phyloP scores from a whole-genome alignment of 2,329 filamentous ascomycete genomes.

The Trichophyton schoenleinii region DNA sequence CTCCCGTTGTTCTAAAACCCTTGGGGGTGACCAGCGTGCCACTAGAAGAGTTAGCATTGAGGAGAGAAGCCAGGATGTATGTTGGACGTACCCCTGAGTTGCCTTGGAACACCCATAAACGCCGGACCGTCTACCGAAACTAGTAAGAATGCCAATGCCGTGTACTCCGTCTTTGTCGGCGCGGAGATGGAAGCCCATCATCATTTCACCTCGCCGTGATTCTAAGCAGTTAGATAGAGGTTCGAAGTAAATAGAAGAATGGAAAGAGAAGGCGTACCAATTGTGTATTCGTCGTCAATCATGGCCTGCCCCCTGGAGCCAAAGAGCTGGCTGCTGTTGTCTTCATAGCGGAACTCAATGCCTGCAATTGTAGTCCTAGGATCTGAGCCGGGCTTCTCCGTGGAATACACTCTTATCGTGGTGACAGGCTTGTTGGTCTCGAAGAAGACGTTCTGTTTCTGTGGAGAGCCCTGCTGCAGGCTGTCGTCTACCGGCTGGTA shows the following conservation, averaged over 20 bases:
- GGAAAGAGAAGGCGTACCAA: slow-evolving; percentile 47
- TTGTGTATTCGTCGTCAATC: slow-evolving; percentile 60
- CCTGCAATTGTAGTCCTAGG: slow-evolving; percentile 52
- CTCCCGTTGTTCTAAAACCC: slow-evolving; percentile 77
- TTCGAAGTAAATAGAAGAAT: slow-evolving; percentile 10
- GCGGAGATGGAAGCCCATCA: slow-evolving; percentile 68
- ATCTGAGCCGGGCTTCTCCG: slow-evolving; percentile 25
- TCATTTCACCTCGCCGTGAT: slow-evolving; percentile 68
- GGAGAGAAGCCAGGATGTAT: neutral
- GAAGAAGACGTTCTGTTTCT: slow-evolving; percentile 61
- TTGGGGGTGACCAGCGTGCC: slow-evolving; percentile 78
- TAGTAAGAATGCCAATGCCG: slow-evolving; percentile 81
- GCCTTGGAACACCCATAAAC: slow-evolving; percentile 71
- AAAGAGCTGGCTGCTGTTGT: slow-evolving; percentile 71
- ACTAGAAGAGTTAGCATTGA: slow-evolving; percentile 34
- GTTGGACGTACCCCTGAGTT: slow-evolving; percentile 62
- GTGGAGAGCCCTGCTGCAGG: too few species aligned
- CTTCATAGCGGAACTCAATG: slow-evolving; percentile 86
- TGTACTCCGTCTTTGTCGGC: slow-evolving; percentile 67
- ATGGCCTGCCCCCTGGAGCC: slow-evolving; percentile 43
- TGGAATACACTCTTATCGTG: slow-evolving; percentile 67
- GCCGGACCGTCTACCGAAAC: slow-evolving; percentile 69
- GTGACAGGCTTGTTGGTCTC: slow-evolving; percentile 64
- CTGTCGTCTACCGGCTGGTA: neutral
- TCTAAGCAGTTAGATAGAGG: slow-evolving; percentile 38